Base-by-base conservation (phyloP, 805 yeast genomes). In the Saccharomycopsis schoenii region DNA sequence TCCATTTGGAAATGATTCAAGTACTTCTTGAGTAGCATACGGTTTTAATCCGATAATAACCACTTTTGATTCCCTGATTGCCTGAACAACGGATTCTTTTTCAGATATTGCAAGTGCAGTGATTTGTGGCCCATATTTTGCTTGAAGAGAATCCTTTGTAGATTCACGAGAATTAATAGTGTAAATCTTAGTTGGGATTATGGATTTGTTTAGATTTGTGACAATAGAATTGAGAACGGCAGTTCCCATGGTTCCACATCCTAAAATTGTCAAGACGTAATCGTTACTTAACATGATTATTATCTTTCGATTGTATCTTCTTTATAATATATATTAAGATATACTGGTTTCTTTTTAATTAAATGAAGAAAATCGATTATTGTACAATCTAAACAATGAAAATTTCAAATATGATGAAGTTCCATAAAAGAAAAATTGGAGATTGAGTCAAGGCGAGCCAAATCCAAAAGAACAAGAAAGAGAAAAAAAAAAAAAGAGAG, bases 241-340 rank as follows among this genome's bases (percentile, higher is more conserved):
- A 17, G 93, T 86, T 62, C 98, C 98, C 90, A 94, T 89, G 60
- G 88, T 91, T 63, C 99, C 99, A 68, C 96, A 84, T 41, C 97
- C 99, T 60, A 94, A 78, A 37, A 94, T 84, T 17, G 92, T 80
- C 59, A 93, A 74, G 3, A 89, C 86, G 75, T 81, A 82, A 15
- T 60, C 43, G 43, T 58, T 62, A 55, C 68, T 67, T 42, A 34
- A 15, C 52, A 47, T 47, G 9, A 3, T 47, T n/a, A 4, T 43
- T 47, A 21, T 24, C 21, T 21, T 47, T 19, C n/a, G 3, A 17
- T 41, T n/a, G 21, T 12, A 2, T 42, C 14, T 11, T 42, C 2
- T 42, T 24, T 42, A 17, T n/a, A 17, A n/a, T 17, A 10, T 15
- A 42, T 10, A n/a, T 42, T 12, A 10, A 17, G 15, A n/a, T n/a